Evolutionary conservation across 163 green algal genomes (phyloP), one percentile per base, ranked within the genome.

Genomic region (Scenedesmus sp.): DNA sequence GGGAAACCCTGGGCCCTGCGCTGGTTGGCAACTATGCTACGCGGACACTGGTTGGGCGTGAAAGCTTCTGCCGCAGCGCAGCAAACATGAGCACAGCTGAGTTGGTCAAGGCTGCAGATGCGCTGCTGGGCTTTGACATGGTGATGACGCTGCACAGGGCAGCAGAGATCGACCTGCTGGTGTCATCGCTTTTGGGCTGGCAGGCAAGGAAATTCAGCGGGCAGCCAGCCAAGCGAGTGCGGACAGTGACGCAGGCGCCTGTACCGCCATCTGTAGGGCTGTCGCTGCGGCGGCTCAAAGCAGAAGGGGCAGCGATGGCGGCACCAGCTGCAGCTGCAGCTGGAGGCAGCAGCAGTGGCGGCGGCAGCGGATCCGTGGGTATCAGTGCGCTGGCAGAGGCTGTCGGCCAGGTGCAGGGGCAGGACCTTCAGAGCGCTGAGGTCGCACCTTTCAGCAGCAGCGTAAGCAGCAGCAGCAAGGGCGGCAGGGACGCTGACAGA

Each of bases 11-110:
- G 15, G 85, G 72, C 15, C 85, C 85, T n/a, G 85, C 85, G 30
- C 72, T 90, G 44, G 85, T 90, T 5, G 85, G 85, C 46, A 84
- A 84, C 20, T 90, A 90, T 53, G 85, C 85, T 4, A 90, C 85
- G 44, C 85, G 85, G 46, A 90, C 70, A 46, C 85, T 90, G 26
- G 33, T 84, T 16, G 85, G 85, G 4, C 49, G 85, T 15, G 70
- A 76, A 20, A 73, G 70, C 46, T 85, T 90, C 33, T 90, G 85
- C 51, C 85, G 85, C 72, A 90, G 85, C 42, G 85, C 85, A 30
- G 30, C 44, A 37, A 90, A 90, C 72, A 90, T 84, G 70, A 59
- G 43, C 40, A 73, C 18, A 18, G 24, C 9, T 13, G 46, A 90
- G 7, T 33, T 84, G 15, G 13, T 18, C 26, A 30, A 53, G 16